Evolutionary conservation across 139 green algal genomes (phyloP).

Genomic region (Closterium sp.): DNA sequence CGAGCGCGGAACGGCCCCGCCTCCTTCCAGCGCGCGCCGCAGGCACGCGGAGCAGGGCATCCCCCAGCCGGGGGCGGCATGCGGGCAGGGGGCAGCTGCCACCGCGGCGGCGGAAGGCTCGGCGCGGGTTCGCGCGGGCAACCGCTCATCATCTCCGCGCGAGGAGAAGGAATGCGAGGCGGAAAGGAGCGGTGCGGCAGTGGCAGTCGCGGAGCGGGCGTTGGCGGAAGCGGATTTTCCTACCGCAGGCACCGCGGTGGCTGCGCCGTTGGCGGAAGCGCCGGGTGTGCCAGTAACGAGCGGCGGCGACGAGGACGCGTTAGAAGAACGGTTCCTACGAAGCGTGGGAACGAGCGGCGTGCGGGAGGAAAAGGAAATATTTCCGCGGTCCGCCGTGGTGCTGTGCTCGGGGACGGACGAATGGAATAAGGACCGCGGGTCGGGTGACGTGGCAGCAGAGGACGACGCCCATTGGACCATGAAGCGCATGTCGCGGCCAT

Average conservation of each 20-base stretch:
- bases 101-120: background rate
- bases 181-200: background rate
- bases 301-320: background rate
- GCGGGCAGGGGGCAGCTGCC: background rate
- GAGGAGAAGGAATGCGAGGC: background rate
- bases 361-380: background rate
- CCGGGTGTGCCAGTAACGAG: background rate
- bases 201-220: background rate
- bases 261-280: background rate
- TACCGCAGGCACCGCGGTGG: background rate
- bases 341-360: background rate
- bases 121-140: background rate
- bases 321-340: background rate
- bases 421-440: background rate
- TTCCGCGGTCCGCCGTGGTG: background rate
- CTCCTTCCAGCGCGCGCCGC: background rate
- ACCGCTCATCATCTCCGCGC: background rate
- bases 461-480: background rate
- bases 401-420: background rate
- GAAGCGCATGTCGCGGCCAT: background rate
- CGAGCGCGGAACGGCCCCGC: background rate
- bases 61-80: background rate
- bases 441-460: background rate
- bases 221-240: background rate
- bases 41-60: background rate